Evolutionary conservation across 2,329 filamentous ascomycete genomes (phyloP), one percentile per base, ranked within the genome.

Genomic region (Zymoseptoria ardabiliae): DNA sequence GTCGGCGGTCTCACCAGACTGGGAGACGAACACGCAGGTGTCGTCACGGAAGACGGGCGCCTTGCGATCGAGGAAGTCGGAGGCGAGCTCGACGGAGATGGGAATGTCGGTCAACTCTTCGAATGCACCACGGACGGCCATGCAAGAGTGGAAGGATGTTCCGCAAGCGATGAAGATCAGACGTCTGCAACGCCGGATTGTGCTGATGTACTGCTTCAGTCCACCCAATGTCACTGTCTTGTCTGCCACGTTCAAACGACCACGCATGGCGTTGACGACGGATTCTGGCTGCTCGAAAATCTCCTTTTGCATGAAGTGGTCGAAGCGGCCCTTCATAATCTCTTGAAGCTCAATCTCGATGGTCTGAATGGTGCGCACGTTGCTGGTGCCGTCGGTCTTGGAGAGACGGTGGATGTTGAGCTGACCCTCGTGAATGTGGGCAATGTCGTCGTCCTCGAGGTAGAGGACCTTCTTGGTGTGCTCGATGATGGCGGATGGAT

Each of bases 221-320:
- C 94, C 94, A 82, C 94, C 94, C 23, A 99, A 86, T 9, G 93
- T 97, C 70, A 99, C 92, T 60, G 86, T 89, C 84, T 95, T 96
- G 82, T 97, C 96, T 70, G 86, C 88, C 61, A 89, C 82, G 77
- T 99, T 94, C 70, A 99, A 82, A 80, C 94, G 94, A 79, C 94
- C 94, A 86, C 94, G 91, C 94, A 99, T 99, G 68, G 94, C 97
- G 85, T 99, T 99, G 81, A 99, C 87, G 63, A 99, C 91, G 13
- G 94, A 99, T 80, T 99, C 94, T 73, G 94, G 94, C 82, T 99
- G 94, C 83, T 99, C 94, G 77, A 99, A 99, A 73, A 99, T 99
- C 78, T 99, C 94, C 86, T 99, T 99, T 77, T 99, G 94, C 94
- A 99, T 99, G 83, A 97, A 99, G 81, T 99, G 94, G 77, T 99